Conservation (phyloP, 1,284 basidiomycete genomes). For the Neolentinus lepideus region DNA sequence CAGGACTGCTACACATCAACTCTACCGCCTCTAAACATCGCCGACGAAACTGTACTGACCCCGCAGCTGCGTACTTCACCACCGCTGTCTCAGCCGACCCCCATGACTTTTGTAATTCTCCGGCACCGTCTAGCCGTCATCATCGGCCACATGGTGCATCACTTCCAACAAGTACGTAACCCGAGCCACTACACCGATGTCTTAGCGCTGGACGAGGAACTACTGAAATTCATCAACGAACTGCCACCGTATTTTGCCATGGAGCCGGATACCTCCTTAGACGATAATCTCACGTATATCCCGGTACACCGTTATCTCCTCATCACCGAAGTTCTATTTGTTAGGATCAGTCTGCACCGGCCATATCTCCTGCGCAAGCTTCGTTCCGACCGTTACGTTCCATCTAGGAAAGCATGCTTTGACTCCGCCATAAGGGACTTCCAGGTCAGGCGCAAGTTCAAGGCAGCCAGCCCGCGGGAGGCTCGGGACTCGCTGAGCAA, state of each 20-base stretch:
- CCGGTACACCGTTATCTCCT: conserved; percentile 75
- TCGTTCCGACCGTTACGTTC: conserved; percentile 66
- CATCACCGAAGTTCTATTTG: conserved; percentile 74
- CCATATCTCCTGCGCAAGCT: conserved; percentile 73
- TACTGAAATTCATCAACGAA: conserved; percentile 69
- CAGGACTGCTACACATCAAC: conserved; percentile 85
- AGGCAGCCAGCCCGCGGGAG: conserved; percentile 51
- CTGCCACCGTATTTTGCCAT: conserved; percentile 76
- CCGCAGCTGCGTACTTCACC: conserved; percentile 31
- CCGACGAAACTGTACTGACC: conserved; percentile 50
- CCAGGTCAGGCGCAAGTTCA: conserved; percentile 60
- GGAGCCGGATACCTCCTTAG: conserved; percentile 74
- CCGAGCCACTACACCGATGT: conserved; percentile 85
- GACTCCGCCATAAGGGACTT: conserved; percentile 76
- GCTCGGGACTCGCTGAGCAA: conserved; percentile 64
- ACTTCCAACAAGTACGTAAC: conserved; percentile 87
- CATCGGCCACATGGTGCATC: conserved; percentile 90
- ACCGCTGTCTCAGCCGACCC: conserved; percentile 70
- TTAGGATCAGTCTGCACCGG: conserved; percentile 71
- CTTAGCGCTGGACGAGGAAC: conserved; percentile 76
- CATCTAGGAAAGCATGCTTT: conserved; percentile 71
- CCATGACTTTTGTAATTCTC: conserved; percentile 84
- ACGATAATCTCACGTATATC: conserved; percentile 55
- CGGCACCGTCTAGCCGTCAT: conserved; percentile 78
- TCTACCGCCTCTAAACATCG: conserved; percentile 77